Conservation (phyloP, 164 flowering plant genomes). For the Litsea cubeba region DNA sequence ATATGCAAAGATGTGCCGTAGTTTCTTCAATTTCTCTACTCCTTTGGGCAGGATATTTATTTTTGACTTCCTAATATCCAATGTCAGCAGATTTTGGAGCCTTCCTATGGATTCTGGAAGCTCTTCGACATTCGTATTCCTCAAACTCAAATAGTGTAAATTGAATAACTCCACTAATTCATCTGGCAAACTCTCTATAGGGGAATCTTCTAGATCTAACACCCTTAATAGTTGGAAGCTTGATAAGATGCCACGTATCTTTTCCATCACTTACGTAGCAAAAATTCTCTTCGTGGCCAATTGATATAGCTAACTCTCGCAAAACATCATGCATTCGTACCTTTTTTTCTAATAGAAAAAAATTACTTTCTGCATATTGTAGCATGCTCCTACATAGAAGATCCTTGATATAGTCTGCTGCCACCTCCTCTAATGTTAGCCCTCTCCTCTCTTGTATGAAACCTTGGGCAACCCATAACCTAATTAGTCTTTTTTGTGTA, state of each 20-base stretch:
- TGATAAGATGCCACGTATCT: background rate
- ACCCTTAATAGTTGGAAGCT: background rate
- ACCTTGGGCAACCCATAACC: constrained; percentile 25
- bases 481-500: constrained; percentile 9
- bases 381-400: constrained; percentile 9
- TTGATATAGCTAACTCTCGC: constrained; percentile 11
- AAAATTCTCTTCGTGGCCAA: constrained; percentile 4
- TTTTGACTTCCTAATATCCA: background rate
- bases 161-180: background rate
- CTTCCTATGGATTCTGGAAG: background rate
- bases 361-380: background rate
- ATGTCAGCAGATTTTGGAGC: background rate
- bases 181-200: background rate
- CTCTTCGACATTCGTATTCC: background rate
- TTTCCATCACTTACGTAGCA: background rate
- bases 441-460: constrained; percentile 5
- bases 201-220: background rate
- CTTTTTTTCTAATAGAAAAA: too few species aligned
- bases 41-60: background rate
- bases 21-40: background rate
- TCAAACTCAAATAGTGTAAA: background rate
- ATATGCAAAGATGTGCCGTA: background rate
- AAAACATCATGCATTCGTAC: constrained; percentile 18
- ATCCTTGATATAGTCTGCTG: constrained; percentile 8
- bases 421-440: constrained; percentile 1